Conservation (phyloP, 768 basidiomycete genomes). For the Boletus patriciae region DNA sequence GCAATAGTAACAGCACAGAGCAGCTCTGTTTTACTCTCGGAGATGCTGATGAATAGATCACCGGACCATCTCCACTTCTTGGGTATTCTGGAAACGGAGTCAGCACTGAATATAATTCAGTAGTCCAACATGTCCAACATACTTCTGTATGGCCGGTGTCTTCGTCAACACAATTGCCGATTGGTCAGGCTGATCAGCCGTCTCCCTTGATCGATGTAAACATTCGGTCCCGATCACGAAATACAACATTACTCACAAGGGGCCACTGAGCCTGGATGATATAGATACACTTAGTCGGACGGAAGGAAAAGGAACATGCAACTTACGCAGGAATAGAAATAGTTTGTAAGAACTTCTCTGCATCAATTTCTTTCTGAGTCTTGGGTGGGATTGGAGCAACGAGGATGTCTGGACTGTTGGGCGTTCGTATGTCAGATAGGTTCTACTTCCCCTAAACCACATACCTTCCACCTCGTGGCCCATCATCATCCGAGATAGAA, state of each 20-base stretch:
- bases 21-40: conserved; percentile 38
- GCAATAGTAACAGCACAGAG: conserved; percentile 51
- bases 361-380: conserved; percentile 18
- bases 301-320: neutral
- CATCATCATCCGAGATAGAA: conserved; percentile 9
- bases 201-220: conserved; percentile 17
- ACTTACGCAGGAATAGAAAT: conserved; percentile 29
- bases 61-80: conserved; percentile 71
- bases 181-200: conserved; percentile 4
- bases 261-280: conserved; percentile 21
- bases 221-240: neutral
- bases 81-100: conserved; percentile 42
- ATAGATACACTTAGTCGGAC: neutral
- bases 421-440: neutral
- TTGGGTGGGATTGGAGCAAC: conserved; percentile 19
- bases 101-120: neutral
- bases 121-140: conserved; percentile 20
- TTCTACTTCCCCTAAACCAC: neutral
- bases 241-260: conserved; percentile 23
- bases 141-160: conserved; percentile 24
- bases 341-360: conserved; percentile 29
- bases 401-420: conserved; percentile 3
- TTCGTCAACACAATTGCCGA: conserved; percentile 15
- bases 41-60: conserved; percentile 44
- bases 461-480: conserved; percentile 11